Conservation (phyloP, 805 yeast species). For the Trichomonascus vanleenenianus region DNA sequence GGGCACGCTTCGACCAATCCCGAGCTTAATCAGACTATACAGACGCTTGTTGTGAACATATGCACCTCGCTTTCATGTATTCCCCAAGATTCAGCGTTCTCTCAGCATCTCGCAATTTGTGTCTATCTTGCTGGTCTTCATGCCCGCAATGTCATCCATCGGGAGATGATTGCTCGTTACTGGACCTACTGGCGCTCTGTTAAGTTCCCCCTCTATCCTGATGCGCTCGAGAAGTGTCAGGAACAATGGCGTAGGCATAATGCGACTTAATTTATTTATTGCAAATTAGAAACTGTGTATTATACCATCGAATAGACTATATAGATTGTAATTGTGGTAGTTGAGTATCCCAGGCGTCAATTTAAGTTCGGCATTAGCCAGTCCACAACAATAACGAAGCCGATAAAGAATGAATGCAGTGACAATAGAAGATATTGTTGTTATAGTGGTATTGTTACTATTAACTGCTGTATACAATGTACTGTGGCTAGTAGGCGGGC, state of each 20-base stretch:
- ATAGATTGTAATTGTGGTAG: no score
- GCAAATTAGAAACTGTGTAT: no score
- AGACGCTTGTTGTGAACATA: conserved; percentile 10
- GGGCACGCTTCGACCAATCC: background rate
- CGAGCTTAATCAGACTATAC: background rate
- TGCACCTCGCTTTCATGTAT: conserved; percentile 4
- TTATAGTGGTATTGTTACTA: no score
- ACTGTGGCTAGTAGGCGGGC: no score
- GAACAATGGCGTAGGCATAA: background rate
- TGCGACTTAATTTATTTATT: no score
- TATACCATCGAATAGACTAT: no score
- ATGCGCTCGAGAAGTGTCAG: conserved; percentile 14
- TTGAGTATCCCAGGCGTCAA: no score
- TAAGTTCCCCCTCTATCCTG: conserved; percentile 14
- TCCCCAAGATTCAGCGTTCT: conserved; percentile 10
- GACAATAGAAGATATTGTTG: no score
- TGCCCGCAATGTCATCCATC: conserved; percentile 6
- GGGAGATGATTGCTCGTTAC: conserved; percentile 8
- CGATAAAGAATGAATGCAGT: no score
- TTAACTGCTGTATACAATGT: no score
- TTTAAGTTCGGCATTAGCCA: no score
- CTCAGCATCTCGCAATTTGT: conserved; percentile 12
- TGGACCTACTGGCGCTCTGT: conserved; percentile 14
- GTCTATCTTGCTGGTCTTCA: conserved; percentile 10
- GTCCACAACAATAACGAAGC: no score